These are phyloP conservation scores for Penicillium freii DNA, from an alignment of 2,329 filamentous ascomycete genomes.

Conservation along the genomic window DNA sequence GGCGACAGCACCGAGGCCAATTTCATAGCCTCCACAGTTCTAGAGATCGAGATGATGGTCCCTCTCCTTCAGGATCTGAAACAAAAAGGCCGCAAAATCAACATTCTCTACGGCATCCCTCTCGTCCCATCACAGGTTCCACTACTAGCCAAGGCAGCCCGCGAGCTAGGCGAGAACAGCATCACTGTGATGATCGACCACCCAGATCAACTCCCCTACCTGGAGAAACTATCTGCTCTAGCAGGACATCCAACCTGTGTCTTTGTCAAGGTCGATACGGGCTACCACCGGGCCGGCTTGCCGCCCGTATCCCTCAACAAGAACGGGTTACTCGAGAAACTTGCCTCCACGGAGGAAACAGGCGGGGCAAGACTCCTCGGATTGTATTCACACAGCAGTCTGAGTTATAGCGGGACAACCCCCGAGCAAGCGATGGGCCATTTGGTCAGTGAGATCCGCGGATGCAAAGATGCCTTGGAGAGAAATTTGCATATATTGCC, in stretches of 20 bases:
- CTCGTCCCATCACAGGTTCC: constrained; percentile 60
- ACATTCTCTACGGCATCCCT: constrained; percentile 72
- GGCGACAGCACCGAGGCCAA: constrained; percentile 57
- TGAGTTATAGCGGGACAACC: constrained; percentile 62
- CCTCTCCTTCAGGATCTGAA: constrained; percentile 59
- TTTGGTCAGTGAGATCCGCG: constrained; percentile 60
- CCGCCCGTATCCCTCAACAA: constrained; percentile 48
- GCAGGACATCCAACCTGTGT: constrained; percentile 53
- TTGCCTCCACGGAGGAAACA: constrained; percentile 26
- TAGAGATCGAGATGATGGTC: constrained; percentile 67
- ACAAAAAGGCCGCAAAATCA: constrained; percentile 54
- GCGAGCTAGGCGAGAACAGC: constrained; percentile 54
- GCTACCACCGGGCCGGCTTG: constrained; percentile 69
- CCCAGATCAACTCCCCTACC: constrained; percentile 55
- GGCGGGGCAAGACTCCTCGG: constrained; percentile 53
- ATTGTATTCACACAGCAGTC: constrained; percentile 70
- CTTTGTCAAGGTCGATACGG: constrained; percentile 74
- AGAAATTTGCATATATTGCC: constrained; percentile 18
- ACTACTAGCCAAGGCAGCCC: constrained; percentile 59
- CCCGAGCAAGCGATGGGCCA: constrained; percentile 59
- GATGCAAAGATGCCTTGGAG: constrained; percentile 35
- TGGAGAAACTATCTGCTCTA: constrained; percentile 45
- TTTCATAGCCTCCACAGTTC: constrained; percentile 71
- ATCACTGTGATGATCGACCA: constrained; percentile 71
- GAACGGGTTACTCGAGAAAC: constrained; percentile 29